Evolutionary conservation across 257 asterid species (phyloP), one percentile per base, ranked within the genome.

Genomic region (Verbascum thapsus): DNA sequence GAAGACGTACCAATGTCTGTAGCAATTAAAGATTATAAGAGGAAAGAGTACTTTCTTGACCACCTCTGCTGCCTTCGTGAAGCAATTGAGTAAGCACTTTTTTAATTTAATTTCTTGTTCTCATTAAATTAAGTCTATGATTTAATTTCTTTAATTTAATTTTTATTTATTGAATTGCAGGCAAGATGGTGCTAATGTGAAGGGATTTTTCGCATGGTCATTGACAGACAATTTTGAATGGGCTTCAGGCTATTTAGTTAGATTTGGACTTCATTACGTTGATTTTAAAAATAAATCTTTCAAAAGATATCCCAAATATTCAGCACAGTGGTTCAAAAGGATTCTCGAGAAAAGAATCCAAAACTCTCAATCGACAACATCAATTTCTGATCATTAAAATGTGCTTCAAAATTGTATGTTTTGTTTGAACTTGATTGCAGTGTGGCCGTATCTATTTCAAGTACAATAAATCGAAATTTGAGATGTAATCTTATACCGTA

Each of bases 151-250:
- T 8, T 0, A 0, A 5, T 7, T 18, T 1, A 51, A 2, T 9
- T 10, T 34, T 0, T 22, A 11, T 1, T 10, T 37, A 8, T 34
- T 10, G n/a, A 6, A 13, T 53, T 52, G 67, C 72, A 81, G 87
- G 78, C 30, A 52, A 44, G 75, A 76, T 41, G 76, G 75, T 49
- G 84, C 63, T 41, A 72, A 78, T 17, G 79, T 81, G 53, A 73
- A 73, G 74, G 87, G 84, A 19, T 78, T 35, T 40, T 76, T 82
- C 18, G 53, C 62, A 0, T 82, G 85, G 88, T 74, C 83, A 11
- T 55, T 82, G 63, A 30, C 73, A 32, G 85, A 81, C 39, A 72
- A 71, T 30, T 76, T 39, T 7, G 79, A 66, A 42, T 71, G 76
- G 80, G 13, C 40, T 2, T 26, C 47, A 0, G 88, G 88, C 13